Base-by-base conservation (phyloP, 169 alveolate species). In the Eimeria mitis region DNA sequence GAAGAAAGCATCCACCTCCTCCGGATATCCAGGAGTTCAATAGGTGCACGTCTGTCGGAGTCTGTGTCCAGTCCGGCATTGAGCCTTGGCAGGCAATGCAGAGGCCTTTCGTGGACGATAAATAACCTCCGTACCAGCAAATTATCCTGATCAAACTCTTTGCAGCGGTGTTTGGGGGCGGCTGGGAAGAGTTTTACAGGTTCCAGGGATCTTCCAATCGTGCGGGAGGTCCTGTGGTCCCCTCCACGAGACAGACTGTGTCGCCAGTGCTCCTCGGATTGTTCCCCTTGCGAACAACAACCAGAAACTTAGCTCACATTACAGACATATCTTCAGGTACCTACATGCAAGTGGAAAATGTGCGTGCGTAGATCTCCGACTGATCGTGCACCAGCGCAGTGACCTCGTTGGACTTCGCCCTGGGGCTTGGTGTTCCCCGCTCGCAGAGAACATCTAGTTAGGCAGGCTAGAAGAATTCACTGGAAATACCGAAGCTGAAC, bases 181-280 rank as follows among this genome's bases (percentile, higher is more conserved):
- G 31, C 68, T 49, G n/a, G 28, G 47, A 78, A 52, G 68, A 28
- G 88, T 11, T 44, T 49, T 68, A 47, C 44, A 13, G 44, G 68
- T 14, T 73, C 83, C 83, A 73, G 83, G 65, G 88, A 78, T 44
- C 88, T 78, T 44, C 88, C 88, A 52, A 34, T 31, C 65, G 47
- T 31, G 88, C 63, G 47, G 61, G 65, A 78, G 88, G 88, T 78
- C 88, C 88, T 78, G 68, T 78, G 88, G 88, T 78, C 88, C 88
- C 88, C 28, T 44, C 88, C 44, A 25, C 49, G 88, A 78, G 88
- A 47, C 88, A 78, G 70, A 25, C 13, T 78, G 31, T 68, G 49
- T 47, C 88, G 56, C 83, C 16, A 19, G 34, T 73, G 31, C 83
- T 73, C 83, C 83, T 42, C 40, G 37, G 40, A 40, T 23, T 73